Evolutionary conservation across 495 filamentous ascomycete genomes (phyloP).

Genomic region (Lichenothelia convexa): DNA sequence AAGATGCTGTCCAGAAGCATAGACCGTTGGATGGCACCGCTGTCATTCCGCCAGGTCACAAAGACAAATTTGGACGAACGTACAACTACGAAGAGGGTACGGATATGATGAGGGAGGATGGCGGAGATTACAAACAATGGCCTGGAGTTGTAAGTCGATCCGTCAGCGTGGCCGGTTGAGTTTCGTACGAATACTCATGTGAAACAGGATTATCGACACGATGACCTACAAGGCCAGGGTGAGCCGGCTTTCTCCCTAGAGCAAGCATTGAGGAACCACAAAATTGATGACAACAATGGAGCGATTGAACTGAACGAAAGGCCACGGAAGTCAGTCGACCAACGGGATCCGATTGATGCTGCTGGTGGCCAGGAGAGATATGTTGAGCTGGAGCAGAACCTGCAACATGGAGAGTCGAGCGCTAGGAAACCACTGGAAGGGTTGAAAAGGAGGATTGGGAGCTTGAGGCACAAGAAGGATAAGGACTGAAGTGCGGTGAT

Average conservation of each 20-base stretch:
- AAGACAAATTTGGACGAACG: conserved; percentile 43
- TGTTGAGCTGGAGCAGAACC: conserved; percentile 8
- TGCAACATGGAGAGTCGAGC: neutral
- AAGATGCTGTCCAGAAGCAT: conserved; percentile 55
- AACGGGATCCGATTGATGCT: conserved; percentile 9
- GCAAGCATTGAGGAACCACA: conserved; percentile 37
- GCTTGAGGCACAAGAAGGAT: conserved; percentile 13
- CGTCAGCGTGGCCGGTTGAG: neutral
- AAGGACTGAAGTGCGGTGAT: too few relatives aligned
- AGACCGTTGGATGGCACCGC: conserved; percentile 76
- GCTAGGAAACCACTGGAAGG: conserved; percentile 2
- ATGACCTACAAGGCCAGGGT: conserved; percentile 64
- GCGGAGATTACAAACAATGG: conserved; percentile 48
- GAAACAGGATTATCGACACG: conserved; percentile 43
- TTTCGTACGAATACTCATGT: neutral
- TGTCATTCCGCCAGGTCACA: conserved; percentile 49
- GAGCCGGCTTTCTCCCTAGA: conserved; percentile 58
- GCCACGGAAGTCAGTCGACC: conserved; percentile 7
- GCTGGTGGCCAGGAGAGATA: conserved; percentile 11
- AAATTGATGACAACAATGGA: conserved; percentile 11
- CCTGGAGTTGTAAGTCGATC: conserved; percentile 38
- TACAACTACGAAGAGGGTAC: conserved; percentile 74
- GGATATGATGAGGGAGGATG: conserved; percentile 62
- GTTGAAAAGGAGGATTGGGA: conserved; percentile 16
- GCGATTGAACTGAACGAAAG: conserved; percentile 19